Evolutionary conservation across 495 filamentous ascomycete species (phyloP), one percentile per base, ranked within the genome.

Genomic region (Haplographium delicatum): DNA sequence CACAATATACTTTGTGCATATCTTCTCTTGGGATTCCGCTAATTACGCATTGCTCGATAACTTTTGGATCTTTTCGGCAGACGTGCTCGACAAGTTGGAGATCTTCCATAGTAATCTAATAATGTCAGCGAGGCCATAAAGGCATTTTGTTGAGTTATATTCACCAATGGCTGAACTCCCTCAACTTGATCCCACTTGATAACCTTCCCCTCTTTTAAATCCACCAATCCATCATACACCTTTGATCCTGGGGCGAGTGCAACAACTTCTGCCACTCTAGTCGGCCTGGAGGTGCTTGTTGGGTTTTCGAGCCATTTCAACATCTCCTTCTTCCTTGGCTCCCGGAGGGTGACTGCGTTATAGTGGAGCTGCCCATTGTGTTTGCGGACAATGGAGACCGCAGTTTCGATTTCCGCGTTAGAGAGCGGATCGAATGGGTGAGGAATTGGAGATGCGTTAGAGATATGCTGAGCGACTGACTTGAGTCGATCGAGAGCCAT

Each of bases 101-200:
- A 60, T 96, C 91, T 63, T 96, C 89, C 88, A 96, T 94, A 1
- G 89, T 95, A 62, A 96, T 95, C 83, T 86, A 46, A 0, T 2
- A 5, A 7, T 13, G 41, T 68, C 26, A 66, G 57, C 43, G 40
- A 44, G 18, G 19, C 13, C 25, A 33, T 5, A 40, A 10, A n/a
- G 3, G 1, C n/a, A n/a, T n/a, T n/a, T n/a, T n/a, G n/a, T n/a
- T n/a, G n/a, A n/a, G n/a, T 27, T 10, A 25, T 16, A 62, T 75
- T 60, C 60, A 84, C 83, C 57, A 95, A 75, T 18, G 91, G 91
- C 70, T 96, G 91, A 37, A 91, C 82, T 25, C 86, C 86, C 18
- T 86, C 81, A 2, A 87, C 78, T 31, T 80, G 69, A 56, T 88
- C 79, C 91, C 91, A 96, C 31, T 79, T 69, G 4, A 82, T 60